phyloP scores from a whole-genome alignment of 768 basidiomycete species.

The Lactarius hatsudake region DNA sequence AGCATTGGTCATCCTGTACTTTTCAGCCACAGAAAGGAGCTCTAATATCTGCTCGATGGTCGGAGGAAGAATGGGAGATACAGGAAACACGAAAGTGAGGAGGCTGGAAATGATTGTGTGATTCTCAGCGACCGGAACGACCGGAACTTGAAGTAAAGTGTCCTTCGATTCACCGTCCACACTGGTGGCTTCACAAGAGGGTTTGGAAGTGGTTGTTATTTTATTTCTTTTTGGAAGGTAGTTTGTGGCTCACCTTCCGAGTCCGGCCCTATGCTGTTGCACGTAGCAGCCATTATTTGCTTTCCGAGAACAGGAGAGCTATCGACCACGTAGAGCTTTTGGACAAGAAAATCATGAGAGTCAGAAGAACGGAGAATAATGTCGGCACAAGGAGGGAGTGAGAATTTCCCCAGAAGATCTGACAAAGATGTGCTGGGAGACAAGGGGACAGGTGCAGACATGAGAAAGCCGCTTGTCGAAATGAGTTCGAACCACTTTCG shows the following conservation, averaged over 20 bases:
- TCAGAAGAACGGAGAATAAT: neutral
- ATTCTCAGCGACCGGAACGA: neutral
- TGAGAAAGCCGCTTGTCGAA: too few relatives aligned
- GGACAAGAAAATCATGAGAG: neutral
- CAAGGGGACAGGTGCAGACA: too few relatives aligned
- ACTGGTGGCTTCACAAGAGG: too few relatives aligned
- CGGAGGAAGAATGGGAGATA: neutral
- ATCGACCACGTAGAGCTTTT: neutral
- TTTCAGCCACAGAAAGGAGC: neutral
- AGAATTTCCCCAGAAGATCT: too few relatives aligned
- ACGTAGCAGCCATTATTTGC: neutral
- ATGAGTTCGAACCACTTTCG: too few relatives aligned
- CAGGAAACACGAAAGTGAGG: neutral
- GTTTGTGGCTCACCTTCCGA: neutral
- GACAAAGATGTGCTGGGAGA: too few relatives aligned
- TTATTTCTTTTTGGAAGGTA: neutral
- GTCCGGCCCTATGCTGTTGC: too few relatives aligned
- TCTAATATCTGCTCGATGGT: neutral
- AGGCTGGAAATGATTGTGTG: neutral
- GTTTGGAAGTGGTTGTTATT: neutral
- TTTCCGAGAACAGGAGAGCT: neutral
- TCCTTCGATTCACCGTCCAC: too few relatives aligned
- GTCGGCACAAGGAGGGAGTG: neutral
- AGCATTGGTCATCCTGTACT: neutral
- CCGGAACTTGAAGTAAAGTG: too few relatives aligned